Base-by-base conservation (phyloP, 257 asterid genomes). In the Euphrasia confusa region DNA sequence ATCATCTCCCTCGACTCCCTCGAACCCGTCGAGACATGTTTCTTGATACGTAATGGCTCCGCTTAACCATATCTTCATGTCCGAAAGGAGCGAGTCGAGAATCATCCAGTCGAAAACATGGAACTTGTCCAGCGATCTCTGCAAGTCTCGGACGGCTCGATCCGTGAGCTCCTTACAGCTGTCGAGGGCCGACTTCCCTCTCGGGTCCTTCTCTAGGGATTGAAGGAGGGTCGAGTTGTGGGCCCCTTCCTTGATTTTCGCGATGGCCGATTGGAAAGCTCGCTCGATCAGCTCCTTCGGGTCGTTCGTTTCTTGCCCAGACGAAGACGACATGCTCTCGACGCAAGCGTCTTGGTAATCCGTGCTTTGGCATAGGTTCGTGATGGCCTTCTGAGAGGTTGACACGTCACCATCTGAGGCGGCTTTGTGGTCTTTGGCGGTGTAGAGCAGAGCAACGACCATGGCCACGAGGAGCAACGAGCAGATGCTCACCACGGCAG, bases 21-120 rank as follows among this genome's bases (percentile, higher is more conserved):
- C 80, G 3, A 91, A 91, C 0, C 90, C 94, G 15, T 84, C 89
- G 28, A 88, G 49, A 72, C 98, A 90, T 0, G 95, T 88, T 53
- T 90, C 95, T 44, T 83, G 95, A 71, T 88, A 73, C 0, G 98
- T 88, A 10, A 85, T 67, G 27, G 98, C 89, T 2, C 88, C 98
- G 35, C 94, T 84, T 7, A 86, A 74, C 98, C 98, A 91, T 14
- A 75, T 59, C 74, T 86, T 75, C 42, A 88, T 54, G 65, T 88
- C 94, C 9, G 62, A 64, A 3, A 84, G 64, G 63, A 71, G 32
- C n/a, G 28, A 32, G 1, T 77, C 77, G 1, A 91, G 33, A 17
- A 78, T 73, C 24, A 58, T 26, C 12, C 81, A 54, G 55, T 85
- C 89, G 2, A 91, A 84, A 32, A 35, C 59, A 4, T 64, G 57